Conservation (phyloP, 2,329 filamentous ascomycete species). For the Penicillium crustosum region DNA sequence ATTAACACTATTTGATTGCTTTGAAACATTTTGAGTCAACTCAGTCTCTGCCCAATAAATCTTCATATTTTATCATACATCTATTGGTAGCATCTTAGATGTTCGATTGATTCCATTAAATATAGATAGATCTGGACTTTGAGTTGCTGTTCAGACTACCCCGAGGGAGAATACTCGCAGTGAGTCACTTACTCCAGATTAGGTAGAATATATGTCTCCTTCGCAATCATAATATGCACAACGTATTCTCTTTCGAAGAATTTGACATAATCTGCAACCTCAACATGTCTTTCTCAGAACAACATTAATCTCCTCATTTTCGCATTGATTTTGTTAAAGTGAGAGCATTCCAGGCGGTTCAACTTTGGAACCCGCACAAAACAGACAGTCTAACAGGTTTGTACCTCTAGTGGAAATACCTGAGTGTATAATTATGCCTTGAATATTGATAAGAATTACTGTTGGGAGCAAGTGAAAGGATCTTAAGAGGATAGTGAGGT, state of each 20-base stretch:
- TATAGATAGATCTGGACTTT: too few relatives aligned
- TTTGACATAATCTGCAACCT: background rate
- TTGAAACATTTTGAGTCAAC: background rate
- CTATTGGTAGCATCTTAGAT: background rate
- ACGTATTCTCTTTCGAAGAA: background rate
- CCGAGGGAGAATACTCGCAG: background rate
- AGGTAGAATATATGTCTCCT: background rate
- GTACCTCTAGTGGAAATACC: background rate
- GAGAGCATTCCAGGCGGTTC: background rate
- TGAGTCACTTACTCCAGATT: background rate
- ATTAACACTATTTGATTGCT: background rate
- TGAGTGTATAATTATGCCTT: background rate
- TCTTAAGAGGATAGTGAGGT: background rate
- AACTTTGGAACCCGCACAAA: background rate
- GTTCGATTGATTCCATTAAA: background rate
- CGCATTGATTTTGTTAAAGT: background rate
- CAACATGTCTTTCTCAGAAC: too few relatives aligned
- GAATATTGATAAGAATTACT: background rate
- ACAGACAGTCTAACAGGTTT: background rate
- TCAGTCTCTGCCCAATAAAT: background rate
- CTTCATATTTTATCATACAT: background rate
- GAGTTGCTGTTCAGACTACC: background rate
- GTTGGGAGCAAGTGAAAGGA: accelerated
- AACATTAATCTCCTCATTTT: background rate
- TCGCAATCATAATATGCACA: background rate